phyloP scores from a whole-genome alignment of 192 early-diverging fungal species.

The Coemansia sp. region DNA sequence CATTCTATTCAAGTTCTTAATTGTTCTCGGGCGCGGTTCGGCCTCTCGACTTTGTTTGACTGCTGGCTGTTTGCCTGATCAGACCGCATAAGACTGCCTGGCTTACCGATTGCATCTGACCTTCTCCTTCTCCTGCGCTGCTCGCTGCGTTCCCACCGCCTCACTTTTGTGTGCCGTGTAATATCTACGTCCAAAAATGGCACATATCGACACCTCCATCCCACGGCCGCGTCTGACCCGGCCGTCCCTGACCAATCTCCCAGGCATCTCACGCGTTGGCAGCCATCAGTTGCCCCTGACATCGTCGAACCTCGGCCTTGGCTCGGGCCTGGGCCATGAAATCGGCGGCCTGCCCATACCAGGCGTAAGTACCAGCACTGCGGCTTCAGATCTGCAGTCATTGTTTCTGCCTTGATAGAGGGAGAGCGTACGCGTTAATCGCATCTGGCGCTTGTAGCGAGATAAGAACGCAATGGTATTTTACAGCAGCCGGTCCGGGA shows the following conservation, averaged over 20 bases:
- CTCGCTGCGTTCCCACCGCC: not conserved
- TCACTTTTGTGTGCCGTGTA: not conserved
- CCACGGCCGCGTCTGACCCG: constrained; percentile 25
- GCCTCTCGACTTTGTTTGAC: too few species aligned
- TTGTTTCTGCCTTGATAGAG: not conserved
- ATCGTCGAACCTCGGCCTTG: constrained; percentile 9
- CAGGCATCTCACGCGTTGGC: constrained; percentile 8
- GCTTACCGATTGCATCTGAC: not conserved
- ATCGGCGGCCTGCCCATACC: not conserved
- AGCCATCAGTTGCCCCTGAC: constrained; percentile 17
- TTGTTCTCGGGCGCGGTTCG: constrained; percentile 10
- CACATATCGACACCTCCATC: constrained; percentile 29
- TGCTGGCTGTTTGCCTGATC: not conserved
- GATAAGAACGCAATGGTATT: constrained; percentile 25
- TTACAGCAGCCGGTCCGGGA: constrained; percentile 15
- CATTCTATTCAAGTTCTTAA: not conserved
- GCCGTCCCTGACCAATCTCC: constrained; percentile 13
- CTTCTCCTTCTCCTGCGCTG: not conserved
- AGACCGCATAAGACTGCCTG: too few species aligned
- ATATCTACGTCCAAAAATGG: constrained; percentile 5
- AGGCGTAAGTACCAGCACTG: constrained; percentile 13
- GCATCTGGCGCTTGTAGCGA: constrained; percentile 11
- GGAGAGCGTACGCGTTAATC: not conserved
- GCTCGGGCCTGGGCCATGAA: constrained; percentile 21
- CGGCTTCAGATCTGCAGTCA: not conserved